These are phyloP conservation scores for Starmerella bacillaris DNA, from an alignment of 805 yeast genomes.

Conservation along the genomic window DNA sequence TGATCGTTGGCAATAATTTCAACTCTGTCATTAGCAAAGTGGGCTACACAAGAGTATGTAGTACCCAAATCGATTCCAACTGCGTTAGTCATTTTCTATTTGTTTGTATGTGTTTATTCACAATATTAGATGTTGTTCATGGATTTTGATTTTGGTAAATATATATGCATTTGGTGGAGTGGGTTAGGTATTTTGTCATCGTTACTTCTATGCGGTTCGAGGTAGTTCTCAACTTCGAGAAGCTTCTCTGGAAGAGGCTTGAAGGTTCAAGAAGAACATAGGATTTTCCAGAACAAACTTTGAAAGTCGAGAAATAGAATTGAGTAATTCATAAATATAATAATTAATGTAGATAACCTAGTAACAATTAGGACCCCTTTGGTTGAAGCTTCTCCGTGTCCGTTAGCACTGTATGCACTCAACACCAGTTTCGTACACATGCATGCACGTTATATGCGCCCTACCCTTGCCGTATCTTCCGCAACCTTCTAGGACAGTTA, in stretches of 20 bases:
- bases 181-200: slow-evolving; percentile 12
- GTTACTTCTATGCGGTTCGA: slow-evolving; percentile 9
- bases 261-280: neutral
- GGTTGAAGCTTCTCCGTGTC: too few relatives aligned
- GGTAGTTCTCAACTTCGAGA: slow-evolving; percentile 13
- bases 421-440: too few relatives aligned
- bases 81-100: slow-evolving; percentile 15
- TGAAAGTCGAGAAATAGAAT: too few relatives aligned
- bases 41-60: slow-evolving; percentile 95
- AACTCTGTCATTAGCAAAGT: slow-evolving; percentile 65
- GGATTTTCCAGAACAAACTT: too few relatives aligned
- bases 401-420: too few relatives aligned
- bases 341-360: too few relatives aligned
- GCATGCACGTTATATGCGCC: too few relatives aligned
- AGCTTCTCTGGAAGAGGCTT: slow-evolving; percentile 4
- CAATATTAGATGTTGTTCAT: neutral
- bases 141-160: neutral
- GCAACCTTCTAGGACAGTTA: too few relatives aligned
- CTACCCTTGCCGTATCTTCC: too few relatives aligned
- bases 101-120: neutral
- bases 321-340: too few relatives aligned
- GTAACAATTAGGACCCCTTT: too few relatives aligned
- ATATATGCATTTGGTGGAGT: slow-evolving; percentile 4
- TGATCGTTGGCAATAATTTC: slow-evolving; percentile 94
- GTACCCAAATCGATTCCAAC: slow-evolving; percentile 56